Percentiles rank a stretch among this genome's conserved stretches.
These are phyloP conservation scores for Curvularia verruculosa DNA, from an alignment of 2,329 filamentous ascomycete species.

Conservation along the genomic window DNA sequence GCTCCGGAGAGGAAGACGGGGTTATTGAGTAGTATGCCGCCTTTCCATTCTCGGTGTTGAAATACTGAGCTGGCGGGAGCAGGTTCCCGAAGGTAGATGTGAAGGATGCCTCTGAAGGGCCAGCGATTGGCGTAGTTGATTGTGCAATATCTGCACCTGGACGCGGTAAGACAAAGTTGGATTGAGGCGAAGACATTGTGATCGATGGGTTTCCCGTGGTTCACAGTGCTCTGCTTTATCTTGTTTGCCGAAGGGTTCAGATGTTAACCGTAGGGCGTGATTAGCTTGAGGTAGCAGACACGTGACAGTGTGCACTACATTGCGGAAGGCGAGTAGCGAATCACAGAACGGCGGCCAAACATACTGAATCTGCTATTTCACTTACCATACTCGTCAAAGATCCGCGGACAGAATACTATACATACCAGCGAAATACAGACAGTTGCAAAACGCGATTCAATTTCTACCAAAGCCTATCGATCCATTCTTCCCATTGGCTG, in stretches of 20 bases:
- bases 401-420: background rate
- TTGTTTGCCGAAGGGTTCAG: background rate
- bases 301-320: background rate
- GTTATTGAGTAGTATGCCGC: slow-evolving; percentile 52
- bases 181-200: background rate
- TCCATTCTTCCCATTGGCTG: background rate
- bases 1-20: slow-evolving; percentile 45
- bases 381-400: too few species aligned
- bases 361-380: background rate
- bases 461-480: background rate
- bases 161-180: slow-evolving; percentile 33
- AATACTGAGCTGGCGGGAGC: slow-evolving; percentile 48
- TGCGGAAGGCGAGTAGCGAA: background rate
- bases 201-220: background rate
- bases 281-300: background rate
- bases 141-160: slow-evolving; percentile 19
- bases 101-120: slow-evolving; percentile 49
- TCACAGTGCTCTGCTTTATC: background rate
- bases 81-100: slow-evolving; percentile 48
- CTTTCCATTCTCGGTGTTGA: slow-evolving; percentile 43
- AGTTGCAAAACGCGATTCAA: background rate
- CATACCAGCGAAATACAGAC: background rate
- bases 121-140: slow-evolving; percentile 39
- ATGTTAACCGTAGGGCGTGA: slow-evolving; percentile 3
- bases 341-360: background rate